Conservation (phyloP, 371 early-diverging fungal genomes). For the Mucor irregularis region DNA sequence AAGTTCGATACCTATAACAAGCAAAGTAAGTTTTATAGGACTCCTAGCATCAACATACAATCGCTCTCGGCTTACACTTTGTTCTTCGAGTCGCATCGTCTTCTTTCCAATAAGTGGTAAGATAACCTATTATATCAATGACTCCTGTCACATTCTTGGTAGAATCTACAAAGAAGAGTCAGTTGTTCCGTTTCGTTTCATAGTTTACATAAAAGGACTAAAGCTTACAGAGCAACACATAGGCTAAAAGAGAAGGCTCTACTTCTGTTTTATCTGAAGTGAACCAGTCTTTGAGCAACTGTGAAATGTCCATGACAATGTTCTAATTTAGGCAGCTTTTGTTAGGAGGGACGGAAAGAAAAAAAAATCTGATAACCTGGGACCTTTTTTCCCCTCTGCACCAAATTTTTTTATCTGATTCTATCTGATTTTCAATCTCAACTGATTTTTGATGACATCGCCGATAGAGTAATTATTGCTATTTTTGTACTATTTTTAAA, state of each 20-base stretch:
- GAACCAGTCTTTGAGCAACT: conserved; percentile 26
- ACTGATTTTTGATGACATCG: no score
- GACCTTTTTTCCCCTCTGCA: conserved; percentile 11
- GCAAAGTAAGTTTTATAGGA: not conserved
- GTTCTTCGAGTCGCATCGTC: conserved; percentile 6
- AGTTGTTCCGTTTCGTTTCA: not conserved
- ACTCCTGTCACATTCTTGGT: conserved; percentile 23
- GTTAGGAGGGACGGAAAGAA: not conserved
- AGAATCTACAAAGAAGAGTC: conserved; percentile 9
- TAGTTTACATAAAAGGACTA: not conserved
- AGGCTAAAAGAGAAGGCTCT: conserved; percentile 35
- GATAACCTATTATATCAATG: conserved; percentile 6
- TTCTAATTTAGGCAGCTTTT: not conserved
- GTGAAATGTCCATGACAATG: conserved; percentile 14
- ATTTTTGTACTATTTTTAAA: no score
- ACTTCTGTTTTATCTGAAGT: conserved; percentile 27
- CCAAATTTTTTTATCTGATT: no score
- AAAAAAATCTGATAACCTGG: conserved; percentile 18
- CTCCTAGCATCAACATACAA: not conserved
- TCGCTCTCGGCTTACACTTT: conserved; percentile 9
- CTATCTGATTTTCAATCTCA: no score
- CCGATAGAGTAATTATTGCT: no score
- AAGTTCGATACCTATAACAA: conserved; percentile 25
- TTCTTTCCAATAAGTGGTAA: conserved; percentile 17
- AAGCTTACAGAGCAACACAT: conserved; percentile 29